A percentile compares a stretch with the other conserved stretches of the same genome.
These are phyloP conservation scores for Huiozyma sinensis DNA, from an alignment of 805 yeast species.

Conservation along the genomic window DNA sequence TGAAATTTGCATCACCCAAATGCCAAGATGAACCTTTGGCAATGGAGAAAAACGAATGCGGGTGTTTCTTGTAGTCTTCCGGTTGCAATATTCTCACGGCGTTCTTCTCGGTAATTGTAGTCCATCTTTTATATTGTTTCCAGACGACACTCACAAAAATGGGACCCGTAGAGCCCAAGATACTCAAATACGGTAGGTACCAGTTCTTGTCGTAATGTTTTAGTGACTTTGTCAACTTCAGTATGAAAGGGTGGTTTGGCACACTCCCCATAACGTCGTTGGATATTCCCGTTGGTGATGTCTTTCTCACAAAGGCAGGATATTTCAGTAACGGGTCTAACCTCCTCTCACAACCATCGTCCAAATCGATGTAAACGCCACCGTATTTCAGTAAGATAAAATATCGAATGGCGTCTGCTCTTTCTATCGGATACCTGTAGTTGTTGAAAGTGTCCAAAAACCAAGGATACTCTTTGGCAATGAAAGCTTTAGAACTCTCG, in stretches of 20 bases:
- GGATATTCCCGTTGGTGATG: constrained; percentile 83
- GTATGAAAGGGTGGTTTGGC: constrained; percentile 78
- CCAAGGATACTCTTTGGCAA: constrained; percentile 76
- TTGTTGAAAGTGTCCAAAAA: constrained; percentile 67
- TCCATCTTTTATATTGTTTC: constrained; percentile 80
- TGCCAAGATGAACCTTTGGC: constrained; percentile 91
- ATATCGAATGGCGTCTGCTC: constrained; percentile 88
- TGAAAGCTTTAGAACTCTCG: constrained; percentile 66
- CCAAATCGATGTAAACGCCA: constrained; percentile 83
- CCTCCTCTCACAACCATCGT: constrained; percentile 73
- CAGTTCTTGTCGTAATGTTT: constrained; percentile 59
- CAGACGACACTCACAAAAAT: constrained; percentile 75
- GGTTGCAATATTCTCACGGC: constrained; percentile 64
- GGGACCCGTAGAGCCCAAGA: constrained; percentile 92
- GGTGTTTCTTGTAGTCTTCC: constrained; percentile 52
- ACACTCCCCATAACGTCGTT: constrained; percentile 89
- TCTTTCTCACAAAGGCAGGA: constrained; percentile 80
- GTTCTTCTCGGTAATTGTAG: constrained; percentile 49
- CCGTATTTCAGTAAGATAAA: constrained; percentile 77
- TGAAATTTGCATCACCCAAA: constrained; percentile 72
- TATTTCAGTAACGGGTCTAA: constrained; percentile 72
- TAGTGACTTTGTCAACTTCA: constrained; percentile 55
- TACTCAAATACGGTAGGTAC: constrained; percentile 79
- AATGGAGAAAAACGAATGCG: constrained; percentile 58
- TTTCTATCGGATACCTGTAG: constrained; percentile 70